phyloP scores from a whole-genome alignment of 2,329 filamentous ascomycete species.

The Teratosphaeria nubilosa region DNA sequence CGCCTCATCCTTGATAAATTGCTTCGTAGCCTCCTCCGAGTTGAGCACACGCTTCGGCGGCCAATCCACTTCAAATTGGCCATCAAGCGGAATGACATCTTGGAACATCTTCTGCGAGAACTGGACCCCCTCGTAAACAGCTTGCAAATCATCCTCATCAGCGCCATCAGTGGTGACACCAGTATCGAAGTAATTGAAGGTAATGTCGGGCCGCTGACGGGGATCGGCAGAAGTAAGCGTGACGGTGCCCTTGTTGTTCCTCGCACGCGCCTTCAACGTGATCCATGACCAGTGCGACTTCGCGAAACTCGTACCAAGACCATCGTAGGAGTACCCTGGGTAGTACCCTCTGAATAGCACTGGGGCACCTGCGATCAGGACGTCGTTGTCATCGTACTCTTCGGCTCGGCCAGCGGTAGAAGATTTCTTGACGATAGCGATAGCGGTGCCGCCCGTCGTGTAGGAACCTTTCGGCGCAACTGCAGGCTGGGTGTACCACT shows the following conservation, averaged over 20 bases:
- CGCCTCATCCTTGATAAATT: slow-evolving; percentile 40
- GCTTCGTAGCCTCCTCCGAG: slow-evolving; percentile 34
- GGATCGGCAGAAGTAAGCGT: slow-evolving; percentile 40
- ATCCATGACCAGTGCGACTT: slow-evolving; percentile 27
- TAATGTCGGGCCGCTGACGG: slow-evolving; percentile 52
- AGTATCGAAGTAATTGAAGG: slow-evolving; percentile 49
- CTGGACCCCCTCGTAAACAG: slow-evolving; percentile 46
- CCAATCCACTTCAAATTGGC: slow-evolving; percentile 33
- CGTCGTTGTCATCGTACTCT: slow-evolving; percentile 39
- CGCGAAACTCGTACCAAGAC: slow-evolving; percentile 16
- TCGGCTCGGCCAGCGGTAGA: slow-evolving; percentile 19
- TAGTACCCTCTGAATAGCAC: slow-evolving; percentile 33
- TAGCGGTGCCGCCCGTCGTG: slow-evolving; percentile 43
- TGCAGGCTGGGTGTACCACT: slow-evolving; percentile 29
- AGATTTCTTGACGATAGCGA: slow-evolving; percentile 35
- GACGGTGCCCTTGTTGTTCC: slow-evolving; percentile 47
- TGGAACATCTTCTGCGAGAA: slow-evolving; percentile 34
- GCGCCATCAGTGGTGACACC: slow-evolving; percentile 6
- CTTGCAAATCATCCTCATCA: slow-evolving; percentile 34
- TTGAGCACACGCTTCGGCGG: slow-evolving; percentile 23
- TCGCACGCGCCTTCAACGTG: slow-evolving; percentile 51
- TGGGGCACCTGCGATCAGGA: slow-evolving; percentile 47
- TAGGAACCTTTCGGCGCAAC: slow-evolving; percentile 31
- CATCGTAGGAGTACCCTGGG: slow-evolving; percentile 39
- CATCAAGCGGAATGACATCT: slow-evolving; percentile 32